Evolutionary conservation across 352 stramenopile species (phyloP).

Genomic region (Phytophthora kernoviae): DNA sequence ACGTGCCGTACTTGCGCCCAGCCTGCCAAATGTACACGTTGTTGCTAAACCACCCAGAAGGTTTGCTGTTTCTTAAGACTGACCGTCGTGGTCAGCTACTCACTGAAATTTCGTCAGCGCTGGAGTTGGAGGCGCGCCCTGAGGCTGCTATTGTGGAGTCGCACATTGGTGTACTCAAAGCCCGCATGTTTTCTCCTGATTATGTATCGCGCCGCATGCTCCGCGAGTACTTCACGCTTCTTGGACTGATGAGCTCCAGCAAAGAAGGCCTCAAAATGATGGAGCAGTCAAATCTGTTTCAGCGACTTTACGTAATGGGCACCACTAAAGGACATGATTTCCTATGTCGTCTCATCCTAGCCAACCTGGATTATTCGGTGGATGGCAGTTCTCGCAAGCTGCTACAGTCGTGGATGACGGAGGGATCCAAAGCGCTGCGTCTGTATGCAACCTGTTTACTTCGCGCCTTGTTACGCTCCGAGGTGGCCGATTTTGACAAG

Average conservation of each 20-base stretch:
- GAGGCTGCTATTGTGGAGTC: slow-evolving; percentile 90
- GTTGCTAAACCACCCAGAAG: slow-evolving; percentile 86
- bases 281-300: slow-evolving; percentile 91
- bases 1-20: slow-evolving; percentile 85
- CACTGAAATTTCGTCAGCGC: slow-evolving; percentile 83
- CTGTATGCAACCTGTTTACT: slow-evolving; percentile 88
- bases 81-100: slow-evolving; percentile 83
- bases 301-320: slow-evolving; percentile 86
- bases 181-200: slow-evolving; percentile 88
- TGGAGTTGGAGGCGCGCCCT: slow-evolving; percentile 83
- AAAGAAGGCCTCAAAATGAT: slow-evolving; percentile 91
- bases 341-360: slow-evolving; percentile 86
- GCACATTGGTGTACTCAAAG: slow-evolving; percentile 86
- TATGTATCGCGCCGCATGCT: slow-evolving; percentile 87
- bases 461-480: slow-evolving; percentile 76
- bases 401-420: slow-evolving; percentile 88
- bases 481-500: slow-evolving; percentile 89
- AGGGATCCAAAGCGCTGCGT: slow-evolving; percentile 82
- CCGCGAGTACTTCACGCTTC: slow-evolving; percentile 89
- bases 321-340: slow-evolving; percentile 90
- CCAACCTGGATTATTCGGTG: slow-evolving; percentile 89
- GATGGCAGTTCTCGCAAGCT: slow-evolving; percentile 87
- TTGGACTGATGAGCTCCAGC: slow-evolving; percentile 90
- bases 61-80: slow-evolving; percentile 87
- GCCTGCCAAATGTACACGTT: slow-evolving; percentile 92